Evolutionary conservation across 805 yeast species (phyloP), one percentile per base, ranked within the genome.

Genomic region (Ogataea ramenticola): DNA sequence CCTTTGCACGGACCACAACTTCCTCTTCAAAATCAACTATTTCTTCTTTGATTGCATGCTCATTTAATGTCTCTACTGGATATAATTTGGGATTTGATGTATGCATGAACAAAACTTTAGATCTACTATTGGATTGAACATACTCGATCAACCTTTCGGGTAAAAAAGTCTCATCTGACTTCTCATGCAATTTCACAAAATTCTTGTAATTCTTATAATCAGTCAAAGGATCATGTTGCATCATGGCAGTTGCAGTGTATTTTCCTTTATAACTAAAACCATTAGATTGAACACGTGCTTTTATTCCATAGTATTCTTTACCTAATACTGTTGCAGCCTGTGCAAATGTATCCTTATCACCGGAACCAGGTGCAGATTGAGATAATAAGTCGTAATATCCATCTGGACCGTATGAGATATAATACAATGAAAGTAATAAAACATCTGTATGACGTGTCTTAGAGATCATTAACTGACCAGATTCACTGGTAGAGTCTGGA

Each of bases 301-400:
- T 69, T 3, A 79, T 79, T 56, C 78, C 83, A 55, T 79, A 79
- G 49, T 67, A 79, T 1, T 70, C 64, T 42, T 74, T 61, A 1
- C 63, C 60, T 27, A 73, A 62, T 11, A 72, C 74, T 27, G 71
- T 68, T 2, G 87, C 82, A 0, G 88, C 86, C 0, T 88, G 86
- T 43, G 81, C 67, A 47, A 82, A 81, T 0, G 91, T 82, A 51
- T 84, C 91, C 55, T 84, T 85, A 57, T 85, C 91, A 41, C 91
- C 93, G 63, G 82, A 87, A n/a, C 93, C 93, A 4, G 75, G 76
- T 34, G 70, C 71, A 31, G 77, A 82, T 57, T 77, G 76, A 0
- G 81, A 71, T 43, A 79, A 66, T n/a, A 79, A 60, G 22, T 76
- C 75, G 49, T 79, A 78, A 50, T 73, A 79, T 44, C 74, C 67